A percentile compares a stretch with the other conserved stretches of the same genome.
Evolutionary conservation across 2,329 filamentous ascomycete genomes (phyloP).

Genomic region (Botryotinia narcissicola): DNA sequence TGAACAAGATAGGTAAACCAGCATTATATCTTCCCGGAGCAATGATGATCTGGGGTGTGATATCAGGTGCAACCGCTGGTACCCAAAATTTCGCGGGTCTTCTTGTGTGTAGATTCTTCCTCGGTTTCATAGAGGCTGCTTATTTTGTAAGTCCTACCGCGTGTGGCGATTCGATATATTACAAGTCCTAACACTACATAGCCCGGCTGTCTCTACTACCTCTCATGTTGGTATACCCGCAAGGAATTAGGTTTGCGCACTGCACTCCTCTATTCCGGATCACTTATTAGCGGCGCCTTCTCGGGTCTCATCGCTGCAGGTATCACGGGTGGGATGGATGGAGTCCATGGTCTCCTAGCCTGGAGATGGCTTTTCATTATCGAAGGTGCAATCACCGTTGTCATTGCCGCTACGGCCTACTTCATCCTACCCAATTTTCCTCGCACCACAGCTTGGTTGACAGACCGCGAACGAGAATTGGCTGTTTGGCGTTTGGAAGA

Average conservation of each 20-base stretch:
- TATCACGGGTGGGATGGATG: conserved; percentile 64
- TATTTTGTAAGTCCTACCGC: conserved; percentile 46
- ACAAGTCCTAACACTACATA: conserved; percentile 26
- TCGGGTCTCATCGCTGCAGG: conserved; percentile 64
- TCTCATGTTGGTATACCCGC: conserved; percentile 66
- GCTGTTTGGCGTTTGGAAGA: conserved; percentile 59
- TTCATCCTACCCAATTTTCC: conserved; percentile 67
- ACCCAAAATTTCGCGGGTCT: conserved; percentile 48
- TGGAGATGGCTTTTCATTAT: conserved; percentile 71
- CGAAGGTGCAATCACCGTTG: conserved; percentile 64
- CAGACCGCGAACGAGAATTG: conserved; percentile 54
- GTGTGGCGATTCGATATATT: neutral
- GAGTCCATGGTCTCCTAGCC: conserved; percentile 53
- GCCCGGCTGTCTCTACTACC: conserved; percentile 62
- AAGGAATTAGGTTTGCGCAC: conserved; percentile 66
- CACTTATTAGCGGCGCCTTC: conserved; percentile 69
- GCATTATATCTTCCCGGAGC: conserved; percentile 49
- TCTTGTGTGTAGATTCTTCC: conserved; percentile 47
- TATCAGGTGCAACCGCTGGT: conserved; percentile 49
- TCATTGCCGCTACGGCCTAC: conserved; percentile 54
- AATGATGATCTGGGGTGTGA: conserved; percentile 50
- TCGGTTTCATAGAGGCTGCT: conserved; percentile 55
- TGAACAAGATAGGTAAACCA: conserved; percentile 49
- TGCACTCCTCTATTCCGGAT: conserved; percentile 65
- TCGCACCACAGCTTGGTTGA: conserved; percentile 55